phyloP scores from a whole-genome alignment of 2,329 filamentous ascomycete genomes.

The Canariomyces notabilis region DNA sequence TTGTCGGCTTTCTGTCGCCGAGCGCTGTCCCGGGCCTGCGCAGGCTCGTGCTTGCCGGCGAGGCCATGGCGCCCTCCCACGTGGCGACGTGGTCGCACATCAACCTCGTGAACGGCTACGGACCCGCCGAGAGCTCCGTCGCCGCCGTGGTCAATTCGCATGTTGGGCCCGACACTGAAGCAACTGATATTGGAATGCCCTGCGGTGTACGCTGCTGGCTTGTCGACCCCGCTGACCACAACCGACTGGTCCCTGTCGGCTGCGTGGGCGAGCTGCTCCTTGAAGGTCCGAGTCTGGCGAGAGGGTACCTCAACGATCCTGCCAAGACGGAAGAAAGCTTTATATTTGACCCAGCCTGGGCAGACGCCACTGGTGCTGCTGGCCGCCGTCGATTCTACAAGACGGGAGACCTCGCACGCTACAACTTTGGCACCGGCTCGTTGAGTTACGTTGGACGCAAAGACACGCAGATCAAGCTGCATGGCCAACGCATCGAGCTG shows the following conservation, averaged over 20 bases:
- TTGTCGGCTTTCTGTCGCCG: constrained; percentile 26
- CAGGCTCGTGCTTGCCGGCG: constrained; percentile 26
- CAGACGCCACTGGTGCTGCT: constrained; percentile 1
- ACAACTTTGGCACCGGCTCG: constrained; percentile 21
- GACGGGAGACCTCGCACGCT: constrained; percentile 40
- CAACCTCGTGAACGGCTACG: constrained; percentile 24
- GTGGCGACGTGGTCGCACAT: constrained; percentile 25
- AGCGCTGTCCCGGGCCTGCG: constrained; percentile 24
- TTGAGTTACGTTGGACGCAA: constrained; percentile 22
- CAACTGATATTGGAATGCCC: constrained; percentile 24
- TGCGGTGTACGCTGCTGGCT: constrained; percentile 28
- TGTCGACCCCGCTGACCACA: constrained; percentile 27
- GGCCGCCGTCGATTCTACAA: constrained; percentile 34
- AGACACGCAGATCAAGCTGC: constrained; percentile 25
- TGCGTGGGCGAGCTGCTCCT: constrained; percentile 23
- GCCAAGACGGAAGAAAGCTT: constrained; percentile 44
- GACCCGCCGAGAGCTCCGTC: constrained; percentile 25
- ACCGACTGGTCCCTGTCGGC: constrained; percentile 22
- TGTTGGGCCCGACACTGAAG: constrained; percentile 12
- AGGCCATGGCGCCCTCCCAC: constrained; percentile 24
- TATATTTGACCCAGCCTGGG: constrained; percentile 38
- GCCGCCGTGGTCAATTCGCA: constrained; percentile 13
- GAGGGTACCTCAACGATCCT: constrained; percentile 21
- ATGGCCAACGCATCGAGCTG: constrained; percentile 27
- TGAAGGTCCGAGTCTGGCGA: constrained; percentile 19